phyloP scores from a whole-genome alignment of 2,329 filamentous ascomycete genomes.

The Pseudogymnoascus sp. region DNA sequence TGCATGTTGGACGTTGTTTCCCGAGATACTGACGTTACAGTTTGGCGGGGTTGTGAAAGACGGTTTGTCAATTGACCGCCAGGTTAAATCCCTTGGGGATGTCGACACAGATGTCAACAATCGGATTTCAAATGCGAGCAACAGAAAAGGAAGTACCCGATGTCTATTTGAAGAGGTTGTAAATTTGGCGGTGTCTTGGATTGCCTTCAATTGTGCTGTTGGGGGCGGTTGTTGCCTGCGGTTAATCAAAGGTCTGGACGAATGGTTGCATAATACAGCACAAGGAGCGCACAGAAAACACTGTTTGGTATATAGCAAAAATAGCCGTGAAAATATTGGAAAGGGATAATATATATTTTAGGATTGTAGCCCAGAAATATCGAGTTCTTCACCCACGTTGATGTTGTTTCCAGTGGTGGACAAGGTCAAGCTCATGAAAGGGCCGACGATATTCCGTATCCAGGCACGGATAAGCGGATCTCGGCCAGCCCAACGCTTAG shows the following conservation, averaged over 20 bases:
- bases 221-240: neutral
- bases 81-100: neutral
- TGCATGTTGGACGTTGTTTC: slow-evolving; percentile 45
- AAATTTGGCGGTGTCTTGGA: neutral
- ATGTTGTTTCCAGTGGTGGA: neutral
- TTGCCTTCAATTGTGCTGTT: neutral
- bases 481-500: neutral
- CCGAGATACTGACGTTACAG: neutral
- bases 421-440: neutral
- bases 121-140: neutral
- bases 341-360: neutral
- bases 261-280: neutral
- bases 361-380: neutral
- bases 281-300: neutral
- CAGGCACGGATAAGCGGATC: neutral
- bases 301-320: neutral
- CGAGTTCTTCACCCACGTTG: neutral
- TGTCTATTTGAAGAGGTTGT: neutral
- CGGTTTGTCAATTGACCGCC: neutral
- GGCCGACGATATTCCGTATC: neutral
- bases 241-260: neutral
- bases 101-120: neutral
- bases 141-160: neutral
- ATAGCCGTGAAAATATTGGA: neutral
- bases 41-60: neutral